Base-by-base conservation (phyloP, 1,284 basidiomycete genomes). In the Cutaneotrichosporon sp. region DNA sequence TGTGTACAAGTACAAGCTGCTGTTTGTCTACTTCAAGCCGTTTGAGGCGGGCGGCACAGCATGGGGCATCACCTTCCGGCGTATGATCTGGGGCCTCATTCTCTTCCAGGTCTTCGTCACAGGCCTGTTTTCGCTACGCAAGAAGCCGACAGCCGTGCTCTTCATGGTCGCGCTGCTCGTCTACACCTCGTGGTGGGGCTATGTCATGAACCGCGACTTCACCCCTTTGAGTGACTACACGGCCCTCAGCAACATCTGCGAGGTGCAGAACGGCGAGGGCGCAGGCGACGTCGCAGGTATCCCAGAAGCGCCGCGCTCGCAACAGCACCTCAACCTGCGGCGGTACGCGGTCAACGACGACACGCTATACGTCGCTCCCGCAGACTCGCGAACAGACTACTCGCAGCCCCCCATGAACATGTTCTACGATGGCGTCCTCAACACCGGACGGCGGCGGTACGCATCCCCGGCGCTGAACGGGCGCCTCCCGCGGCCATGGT, bases 1-100 rank as follows among this genome's bases (percentile, higher is more conserved):
- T 5, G 93, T 97, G 4, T 97, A 96, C 86, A 99, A 99, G 83
- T 97, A 97, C 82, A 96, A 97, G 76, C 85, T 97, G 3, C 83
- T 97, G 2, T 97, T 97, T 74, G 79, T 81, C 65, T 80, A 80
- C 73, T 80, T 80, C 70, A 80, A 79, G 65, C 78, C 80, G 2
- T 81, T 79, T 70, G 79, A 81, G 65, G 76, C 76, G 18, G 79
- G 80, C 58, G 80, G 80, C n/a, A 79, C 81, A 64, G 81, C 79
- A 0, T 98, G 95, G 94, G 92, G 92, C 0, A 88, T 93, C 71
- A 93, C 92, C 0, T 94, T 92, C 75, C 84, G 87, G 21, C 89
- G 93, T 26, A 86, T 95, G 34, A 88, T 93, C 36, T 92, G 90
- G 90, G 91, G 90, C 52, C 86, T 95, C 59, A 76, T 93, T 75